These are phyloP conservation scores for Talaromyces sp. DNA, from an alignment of 2,329 filamentous ascomycete genomes.

Conservation along the genomic window DNA sequence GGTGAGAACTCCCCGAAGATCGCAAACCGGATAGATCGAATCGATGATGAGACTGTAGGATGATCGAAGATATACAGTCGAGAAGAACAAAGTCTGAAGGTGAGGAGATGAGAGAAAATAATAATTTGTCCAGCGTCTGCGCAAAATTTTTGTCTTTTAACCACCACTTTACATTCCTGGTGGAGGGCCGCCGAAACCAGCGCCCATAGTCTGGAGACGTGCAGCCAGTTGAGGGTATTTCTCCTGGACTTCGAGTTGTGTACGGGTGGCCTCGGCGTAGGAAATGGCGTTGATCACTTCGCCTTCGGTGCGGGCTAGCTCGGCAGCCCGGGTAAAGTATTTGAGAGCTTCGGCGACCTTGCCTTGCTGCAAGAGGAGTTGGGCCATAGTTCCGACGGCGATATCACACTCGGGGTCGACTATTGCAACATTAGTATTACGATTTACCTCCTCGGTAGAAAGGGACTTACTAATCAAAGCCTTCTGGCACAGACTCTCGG, in stretches of 20 bases:
- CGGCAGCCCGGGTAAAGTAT: conserved; percentile 95
- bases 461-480: conserved; percentile 83
- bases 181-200: conserved; percentile 37
- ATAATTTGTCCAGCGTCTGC: background rate
- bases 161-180: conserved; percentile 32
- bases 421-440: conserved; percentile 41
- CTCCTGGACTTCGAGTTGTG: conserved; percentile 88
- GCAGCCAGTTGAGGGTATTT: conserved; percentile 78
- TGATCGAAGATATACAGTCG: conserved; percentile 1
- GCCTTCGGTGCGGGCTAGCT: conserved; percentile 88
- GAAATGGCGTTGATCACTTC: conserved; percentile 96
- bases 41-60: conserved; percentile 2
- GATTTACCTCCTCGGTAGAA: conserved; percentile 4
- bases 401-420: conserved; percentile 99
- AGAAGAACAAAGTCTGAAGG: conserved; percentile 5
- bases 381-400: conserved; percentile 96
- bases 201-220: conserved; percentile 64
- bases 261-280: conserved; percentile 94
- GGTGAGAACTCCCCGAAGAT: conserved; percentile 5
- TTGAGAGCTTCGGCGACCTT: conserved; percentile 92
- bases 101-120: conserved; percentile 6
- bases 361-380: conserved; percentile 94
- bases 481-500: conserved; percentile 95
- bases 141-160: conserved; percentile 19
- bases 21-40: conserved; percentile 1